Evolutionary conservation across 108 stramenopile genomes (phyloP), one percentile per base, ranked within the genome.

Genomic region (Skeletonema potamos): DNA sequence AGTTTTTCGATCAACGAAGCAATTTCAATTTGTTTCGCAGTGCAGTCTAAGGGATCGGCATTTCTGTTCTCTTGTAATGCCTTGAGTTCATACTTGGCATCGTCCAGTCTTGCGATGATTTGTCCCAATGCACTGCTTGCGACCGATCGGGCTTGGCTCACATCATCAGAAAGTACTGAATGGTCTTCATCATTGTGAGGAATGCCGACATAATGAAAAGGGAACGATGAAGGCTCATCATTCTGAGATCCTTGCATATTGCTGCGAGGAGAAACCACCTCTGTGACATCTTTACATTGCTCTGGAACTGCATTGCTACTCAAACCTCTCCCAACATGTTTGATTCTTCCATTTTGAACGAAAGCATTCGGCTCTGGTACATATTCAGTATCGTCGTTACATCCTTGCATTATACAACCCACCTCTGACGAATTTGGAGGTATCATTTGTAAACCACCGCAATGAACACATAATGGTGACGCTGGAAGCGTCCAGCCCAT

Each of bases 31-130:
- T 74, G 73, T 27, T 74, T 74, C 33, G 48, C 43, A 13, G 37
- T 58, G 17, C 15, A 27, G 6, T 74, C 73, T 28, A 32, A 22
- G 3, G 39, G 39, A 22, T 46, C 58, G 4, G n/a, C 55, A 37
- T 58, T 22, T 11, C 58, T 39, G 24, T 48, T 54, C 3, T 33
- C 55, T 0, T 30, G 20, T 7, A 74, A 15, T 24, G 39, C 39
- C 29, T 74, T 64, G 4, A 74, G 34, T 17, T 74, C 43, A 56
- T 59, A 46, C 58, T 74, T 74, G 57, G 73, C 64, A 44, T 74
- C 54, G 28, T 74, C 73, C 2, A 74, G 41, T 5, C 34, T 55
- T 4, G 27, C 64, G 4, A 74, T 43, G n/a, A 74, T 74, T 44
- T 44, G 58, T 15, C 73, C 64, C 2, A 74, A 30, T 28, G 73